Conservation (phyloP, 306 rosid genomes). For the Cercis canadensis region DNA sequence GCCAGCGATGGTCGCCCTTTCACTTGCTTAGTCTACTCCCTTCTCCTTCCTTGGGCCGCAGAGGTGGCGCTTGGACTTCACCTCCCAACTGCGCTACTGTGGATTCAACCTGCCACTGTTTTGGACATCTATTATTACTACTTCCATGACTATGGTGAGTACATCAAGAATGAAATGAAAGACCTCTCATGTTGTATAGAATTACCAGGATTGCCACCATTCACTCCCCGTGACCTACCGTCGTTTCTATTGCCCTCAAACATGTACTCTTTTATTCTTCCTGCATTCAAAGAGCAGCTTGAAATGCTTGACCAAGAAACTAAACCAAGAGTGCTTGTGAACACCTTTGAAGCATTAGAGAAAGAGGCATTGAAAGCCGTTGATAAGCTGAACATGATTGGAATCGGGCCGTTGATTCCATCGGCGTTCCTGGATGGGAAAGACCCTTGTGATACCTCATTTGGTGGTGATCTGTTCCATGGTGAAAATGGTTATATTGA, state of each 20-base stretch:
- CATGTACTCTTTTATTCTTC: conserved; percentile 22
- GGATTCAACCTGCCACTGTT: conserved; percentile 54
- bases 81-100: conserved; percentile 39
- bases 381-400: conserved; percentile 19
- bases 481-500: conserved; percentile 33
- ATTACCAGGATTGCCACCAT: conserved; percentile 43
- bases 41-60: conserved; percentile 47
- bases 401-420: conserved; percentile 71
- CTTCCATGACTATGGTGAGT: conserved; percentile 33
- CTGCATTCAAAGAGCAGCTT: conserved; percentile 36
- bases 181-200: background rate
- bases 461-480: conserved; percentile 49
- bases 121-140: conserved; percentile 49
- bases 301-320: conserved; percentile 25
- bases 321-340: conserved; percentile 40
- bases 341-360: conserved; percentile 55
- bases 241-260: conserved; percentile 28
- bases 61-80: conserved; percentile 40
- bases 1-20: conserved; percentile 33
- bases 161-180: background rate
- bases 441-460: conserved; percentile 42
- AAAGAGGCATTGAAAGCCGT: conserved; percentile 37
- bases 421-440: conserved; percentile 46
- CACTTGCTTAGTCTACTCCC: conserved; percentile 43
- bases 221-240: conserved; percentile 39